Base-by-base conservation (phyloP, 2,329 filamentous ascomycete genomes). In the Cryphonectria nitschkei region DNA sequence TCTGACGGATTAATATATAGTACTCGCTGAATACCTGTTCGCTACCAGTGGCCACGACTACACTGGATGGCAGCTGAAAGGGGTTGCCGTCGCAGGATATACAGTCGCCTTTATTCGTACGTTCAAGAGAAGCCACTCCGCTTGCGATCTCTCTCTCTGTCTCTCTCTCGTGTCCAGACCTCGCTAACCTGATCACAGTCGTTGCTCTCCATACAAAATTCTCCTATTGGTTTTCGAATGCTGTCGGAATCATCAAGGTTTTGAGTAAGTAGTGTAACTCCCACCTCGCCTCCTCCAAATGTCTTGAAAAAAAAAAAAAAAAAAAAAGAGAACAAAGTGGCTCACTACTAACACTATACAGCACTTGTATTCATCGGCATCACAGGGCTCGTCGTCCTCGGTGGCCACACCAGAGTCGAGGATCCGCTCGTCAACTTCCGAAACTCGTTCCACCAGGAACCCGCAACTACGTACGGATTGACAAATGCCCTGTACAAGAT, bases 31-130 rank as follows among this genome's bases (percentile, higher is more conserved):
- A 54, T 93, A 93, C 74, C 77, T 92, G 0, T 93, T 87, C 78
- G 83, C 84, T 11, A 88, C 89, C 60, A 84, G 81, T 0, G 86
- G 84, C 0, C 77, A 81, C 0, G 79, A 78, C 0, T 85, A 88
- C 0, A 85, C 85, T 0, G 80, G 82, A n/a, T 93, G 90, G 91
- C 82, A 92, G 75, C 77, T 87, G 67, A 92, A 92, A 76, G 91
- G 90, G 1, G 86, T 92, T 2, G 90, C 90, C 0, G 80, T 92
- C 34, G 89, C 87, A 1, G 86, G 84, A 0, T 92, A 92, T 75
- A 90, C 87, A 0, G 75, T 89, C 0, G 88, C 89, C 3, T 82
- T 86, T 0, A 72, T 90, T 1, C 82, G 88, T 73, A 19, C 62
- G 72, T 54, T 26, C 41, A 32, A 58, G 13, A 34, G 19, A 16